A percentile compares a stretch with the other conserved stretches of the same genome.
These are phyloP conservation scores for Thermomyces lanuginosus DNA, from an alignment of 2,329 filamentous ascomycete species.

Conservation along the genomic window DNA sequence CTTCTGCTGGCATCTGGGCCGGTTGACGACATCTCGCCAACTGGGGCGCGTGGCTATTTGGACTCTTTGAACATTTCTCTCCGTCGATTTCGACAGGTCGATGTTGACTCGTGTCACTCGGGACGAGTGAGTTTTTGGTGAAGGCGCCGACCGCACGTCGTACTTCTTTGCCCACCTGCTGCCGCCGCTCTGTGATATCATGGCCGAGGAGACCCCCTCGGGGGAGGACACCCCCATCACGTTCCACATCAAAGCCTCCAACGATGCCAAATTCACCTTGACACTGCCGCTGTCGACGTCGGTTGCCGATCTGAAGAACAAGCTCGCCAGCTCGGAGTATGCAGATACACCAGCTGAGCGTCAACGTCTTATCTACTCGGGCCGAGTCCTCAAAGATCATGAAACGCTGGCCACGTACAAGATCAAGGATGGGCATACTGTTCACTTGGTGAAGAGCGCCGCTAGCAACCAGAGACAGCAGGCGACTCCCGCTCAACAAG, in stretches of 20 bases:
- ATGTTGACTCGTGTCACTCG: too few relatives aligned
- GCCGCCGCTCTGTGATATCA: slow-evolving; percentile 10
- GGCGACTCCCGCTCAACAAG: slow-evolving; percentile 35
- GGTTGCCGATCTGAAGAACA: slow-evolving; percentile 75
- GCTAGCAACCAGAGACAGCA: slow-evolving; percentile 60
- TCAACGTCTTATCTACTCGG: slow-evolving; percentile 93
- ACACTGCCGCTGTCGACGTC: slow-evolving; percentile 62
- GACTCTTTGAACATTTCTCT: background rate
- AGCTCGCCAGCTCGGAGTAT: slow-evolving; percentile 63
- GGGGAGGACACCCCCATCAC: slow-evolving; percentile 61
- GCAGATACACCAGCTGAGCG: slow-evolving; percentile 76
- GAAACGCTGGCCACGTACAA: slow-evolving; percentile 76
- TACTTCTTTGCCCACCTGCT: slow-evolving; percentile 2
- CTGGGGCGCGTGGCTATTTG: slow-evolving; percentile 1
- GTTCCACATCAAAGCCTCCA: slow-evolving; percentile 97
- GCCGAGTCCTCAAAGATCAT: slow-evolving; percentile 87
- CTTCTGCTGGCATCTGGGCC: slow-evolving; percentile 11
- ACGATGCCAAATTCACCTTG: slow-evolving; percentile 67
- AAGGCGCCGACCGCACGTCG: background rate
- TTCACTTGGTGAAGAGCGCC: slow-evolving; percentile 93
- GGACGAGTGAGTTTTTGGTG: too few relatives aligned
- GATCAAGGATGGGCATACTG: slow-evolving; percentile 88
- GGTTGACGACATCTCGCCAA: slow-evolving; percentile 2
- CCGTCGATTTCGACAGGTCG: background rate
- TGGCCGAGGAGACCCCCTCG: slow-evolving; percentile 26